Conservation (phyloP, 345 rosid species). For the Physaria fendleri region DNA sequence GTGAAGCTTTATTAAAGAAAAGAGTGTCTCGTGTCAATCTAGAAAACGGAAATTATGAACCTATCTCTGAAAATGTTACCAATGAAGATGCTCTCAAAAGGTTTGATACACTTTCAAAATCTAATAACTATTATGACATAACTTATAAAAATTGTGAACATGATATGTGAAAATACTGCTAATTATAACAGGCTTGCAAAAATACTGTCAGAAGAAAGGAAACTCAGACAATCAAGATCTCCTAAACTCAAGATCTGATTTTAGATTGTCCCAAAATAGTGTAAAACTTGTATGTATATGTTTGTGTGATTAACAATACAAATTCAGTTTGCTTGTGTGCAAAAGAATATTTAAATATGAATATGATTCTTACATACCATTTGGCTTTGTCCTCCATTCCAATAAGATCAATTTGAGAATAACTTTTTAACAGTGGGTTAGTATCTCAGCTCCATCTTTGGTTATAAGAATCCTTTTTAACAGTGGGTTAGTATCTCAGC, state of each 20-base stretch:
- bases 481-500: conserved; percentile 77
- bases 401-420: conserved; percentile 2
- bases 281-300: conserved; percentile 7
- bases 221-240: conserved; percentile 36
- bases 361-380: conserved; percentile 6
- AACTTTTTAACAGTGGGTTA: conserved; percentile 47
- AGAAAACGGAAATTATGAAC: conserved; percentile 45
- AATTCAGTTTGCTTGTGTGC: not conserved
- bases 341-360: conserved; percentile 12
- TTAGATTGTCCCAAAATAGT: not conserved
- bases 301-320: not conserved
- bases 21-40: conserved; percentile 52
- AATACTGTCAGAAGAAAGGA: conserved; percentile 51
- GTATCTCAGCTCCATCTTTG: conserved; percentile 75
- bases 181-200: conserved; percentile 49
- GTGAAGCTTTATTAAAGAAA: conserved; percentile 50
- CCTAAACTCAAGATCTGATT: conserved; percentile 22
- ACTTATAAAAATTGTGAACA: not conserved
- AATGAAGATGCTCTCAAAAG: conserved; percentile 52
- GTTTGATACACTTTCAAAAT: conserved; percentile 10
- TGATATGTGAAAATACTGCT: not conserved
- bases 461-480: conserved; percentile 39
- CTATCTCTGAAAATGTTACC: conserved; percentile 31
- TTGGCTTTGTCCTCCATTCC: not conserved
- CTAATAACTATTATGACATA: too few relatives aligned